Evolutionary conservation across 2,329 filamentous ascomycete genomes (phyloP).

Genomic region (Ascocoryne sarcoides): DNA sequence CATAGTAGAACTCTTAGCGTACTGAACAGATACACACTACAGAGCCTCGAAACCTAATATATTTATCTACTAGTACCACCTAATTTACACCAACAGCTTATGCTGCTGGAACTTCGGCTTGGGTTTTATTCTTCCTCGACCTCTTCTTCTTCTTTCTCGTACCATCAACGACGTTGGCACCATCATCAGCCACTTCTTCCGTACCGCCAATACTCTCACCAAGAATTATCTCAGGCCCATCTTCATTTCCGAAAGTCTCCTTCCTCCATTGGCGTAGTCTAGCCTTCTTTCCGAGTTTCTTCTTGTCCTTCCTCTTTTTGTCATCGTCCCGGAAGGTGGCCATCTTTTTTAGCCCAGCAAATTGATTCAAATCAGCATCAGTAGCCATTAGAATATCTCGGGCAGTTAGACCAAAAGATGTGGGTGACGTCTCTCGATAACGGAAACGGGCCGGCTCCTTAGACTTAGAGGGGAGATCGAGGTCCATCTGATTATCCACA

Average conservation of each 20-base stretch:
- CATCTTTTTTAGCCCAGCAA: slow-evolving; percentile 88
- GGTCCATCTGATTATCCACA: slow-evolving; percentile 71
- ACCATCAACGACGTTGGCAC: slow-evolving; percentile 30
- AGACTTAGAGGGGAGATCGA: slow-evolving; percentile 55
- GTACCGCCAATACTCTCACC: slow-evolving; percentile 6
- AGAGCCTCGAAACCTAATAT: too few relatives aligned
- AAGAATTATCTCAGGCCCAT: slow-evolving; percentile 29
- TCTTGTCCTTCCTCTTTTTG: slow-evolving; percentile 84
- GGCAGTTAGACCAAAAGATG: slow-evolving; percentile 79
- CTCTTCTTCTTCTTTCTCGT: slow-evolving; percentile 43
- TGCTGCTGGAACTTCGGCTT: too few relatives aligned
- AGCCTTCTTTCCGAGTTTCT: slow-evolving; percentile 86
- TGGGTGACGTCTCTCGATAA: slow-evolving; percentile 89
- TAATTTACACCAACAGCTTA: too few relatives aligned
- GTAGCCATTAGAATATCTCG: slow-evolving; percentile 85
- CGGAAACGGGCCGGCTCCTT: slow-evolving; percentile 57
- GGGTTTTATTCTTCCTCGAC: slow-evolving; percentile 38
- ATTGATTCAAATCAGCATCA: slow-evolving; percentile 80
- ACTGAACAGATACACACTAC: too few relatives aligned
- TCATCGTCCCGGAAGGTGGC: slow-evolving; percentile 79
- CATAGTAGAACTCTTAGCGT: too few relatives aligned
- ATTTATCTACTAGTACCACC: too few relatives aligned
- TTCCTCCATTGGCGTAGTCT: slow-evolving; percentile 77
- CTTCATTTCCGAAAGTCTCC: slow-evolving; percentile 49
- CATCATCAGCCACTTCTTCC: slow-evolving; percentile 19